Evolutionary conservation across 1,284 basidiomycete genomes (phyloP), one percentile per base, ranked within the genome.

Genomic region (Rhodotorula sp.): DNA sequence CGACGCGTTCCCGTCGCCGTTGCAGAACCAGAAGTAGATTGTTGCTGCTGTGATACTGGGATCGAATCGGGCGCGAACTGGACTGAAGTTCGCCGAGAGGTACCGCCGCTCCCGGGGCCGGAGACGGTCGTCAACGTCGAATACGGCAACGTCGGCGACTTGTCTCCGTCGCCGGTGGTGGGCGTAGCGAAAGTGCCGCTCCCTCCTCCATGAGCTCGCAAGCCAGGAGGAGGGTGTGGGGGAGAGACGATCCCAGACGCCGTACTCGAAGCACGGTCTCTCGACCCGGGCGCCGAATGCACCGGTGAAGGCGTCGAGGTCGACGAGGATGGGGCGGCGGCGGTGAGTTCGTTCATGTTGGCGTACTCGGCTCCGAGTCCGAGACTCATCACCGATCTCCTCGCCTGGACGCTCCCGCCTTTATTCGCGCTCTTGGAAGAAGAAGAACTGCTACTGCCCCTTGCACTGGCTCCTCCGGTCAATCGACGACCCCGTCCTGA

Each of bases 361-460:
- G 69, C 69, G 49, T 60, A 73, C 45, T 66, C 54, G 4, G 68
- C 69, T 37, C 72, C 72, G n/a, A 73, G 62, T 2, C 72, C 72
- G 45, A 73, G 64, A 26, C 62, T 68, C n/a, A 67, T 62, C 3
- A 64, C 64, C 5, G 62, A 49, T 44, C 69, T 30, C 0, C 72
- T 51, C 24, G 63, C 51, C 42, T 73, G 71, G 37, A 73, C 66
- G 42, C 57, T 64, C 22, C 51, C 22, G 24, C 44, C 57, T 10
- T 61, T 15, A 7, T n/a, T 42, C 3, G 29, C 24, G 48, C 24
- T 49, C 48, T 24, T 24, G 4, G 48, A 22, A 22, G 48, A 49
- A 6, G 48, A 49, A 1, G 48, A 49, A 1, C 37, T 1, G 14
- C 37, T 42, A 42, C 10, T 42, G 2, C 37, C 10, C 37, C 6